These are phyloP conservation scores for Phialophora macrospora DNA, from an alignment of 2,329 filamentous ascomycete species.

Conservation along the genomic window DNA sequence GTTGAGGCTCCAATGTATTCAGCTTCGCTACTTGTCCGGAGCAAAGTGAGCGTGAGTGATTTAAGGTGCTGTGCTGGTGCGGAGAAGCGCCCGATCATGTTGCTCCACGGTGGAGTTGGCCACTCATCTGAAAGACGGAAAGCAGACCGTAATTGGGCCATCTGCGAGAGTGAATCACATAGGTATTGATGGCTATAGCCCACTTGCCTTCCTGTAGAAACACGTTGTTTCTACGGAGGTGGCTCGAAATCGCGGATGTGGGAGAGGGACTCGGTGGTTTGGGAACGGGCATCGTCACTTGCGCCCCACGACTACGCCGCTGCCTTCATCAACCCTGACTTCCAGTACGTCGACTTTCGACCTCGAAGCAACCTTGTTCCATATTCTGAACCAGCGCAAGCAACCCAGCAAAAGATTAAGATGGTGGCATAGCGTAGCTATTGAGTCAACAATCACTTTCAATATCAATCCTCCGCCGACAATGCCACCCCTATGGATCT, in stretches of 20 bases:
- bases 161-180: neutral
- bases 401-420: neutral
- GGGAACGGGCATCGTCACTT: neutral
- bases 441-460: constrained; percentile 21
- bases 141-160: neutral
- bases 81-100: neutral
- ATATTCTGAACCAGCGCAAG: neutral
- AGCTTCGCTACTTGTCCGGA: neutral
- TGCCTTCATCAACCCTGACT: constrained; percentile 55
- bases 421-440: neutral
- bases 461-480: neutral
- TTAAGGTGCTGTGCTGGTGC: neutral
- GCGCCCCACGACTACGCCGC: constrained; percentile 57
- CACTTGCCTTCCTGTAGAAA: neutral
- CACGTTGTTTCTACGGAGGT: neutral
- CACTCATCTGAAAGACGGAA: neutral
- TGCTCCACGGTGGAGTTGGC: neutral
- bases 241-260: neutral
- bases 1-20: neutral
- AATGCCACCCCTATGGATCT: constrained; percentile 63
- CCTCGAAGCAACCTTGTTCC: neutral
- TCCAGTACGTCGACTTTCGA: constrained; percentile 46
- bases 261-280: neutral
- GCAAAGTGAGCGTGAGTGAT: no score
- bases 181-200: neutral